These are phyloP conservation scores for Penicillium fimorum DNA, from an alignment of 495 filamentous ascomycete species.

Conservation along the genomic window DNA sequence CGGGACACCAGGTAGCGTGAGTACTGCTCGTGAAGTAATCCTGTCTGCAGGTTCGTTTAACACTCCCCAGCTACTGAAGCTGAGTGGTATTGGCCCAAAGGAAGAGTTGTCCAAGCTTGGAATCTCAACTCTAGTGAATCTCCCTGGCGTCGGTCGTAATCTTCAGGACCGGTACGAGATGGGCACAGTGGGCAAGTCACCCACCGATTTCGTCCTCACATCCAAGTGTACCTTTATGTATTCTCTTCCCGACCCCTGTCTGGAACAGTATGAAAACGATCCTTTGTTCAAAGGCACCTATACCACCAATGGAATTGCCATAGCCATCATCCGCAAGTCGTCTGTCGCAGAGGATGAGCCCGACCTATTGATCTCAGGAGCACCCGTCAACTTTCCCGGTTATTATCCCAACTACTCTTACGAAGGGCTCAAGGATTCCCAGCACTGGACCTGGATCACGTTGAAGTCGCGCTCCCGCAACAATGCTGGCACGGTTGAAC, in stretches of 20 bases:
- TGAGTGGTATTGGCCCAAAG: slow-evolving; percentile 60
- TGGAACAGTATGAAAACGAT: slow-evolving; percentile 46
- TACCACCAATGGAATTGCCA: slow-evolving; percentile 46
- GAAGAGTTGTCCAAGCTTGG: slow-evolving; percentile 45
- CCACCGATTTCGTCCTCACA: slow-evolving; percentile 46
- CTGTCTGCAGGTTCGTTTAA: slow-evolving; percentile 61
- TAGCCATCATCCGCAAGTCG: slow-evolving; percentile 44
- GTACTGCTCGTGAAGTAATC: slow-evolving; percentile 60
- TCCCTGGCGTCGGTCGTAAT: slow-evolving; percentile 65
- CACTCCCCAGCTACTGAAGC: slow-evolving; percentile 63
- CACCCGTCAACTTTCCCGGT: slow-evolving; percentile 47
- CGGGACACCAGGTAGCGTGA: slow-evolving; percentile 46
- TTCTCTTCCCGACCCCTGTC: slow-evolving; percentile 46
- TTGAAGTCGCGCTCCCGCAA: slow-evolving; percentile 53
- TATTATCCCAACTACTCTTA: slow-evolving; percentile 38
- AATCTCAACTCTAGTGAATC: slow-evolving; percentile 53
- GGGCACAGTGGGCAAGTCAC: slow-evolving; percentile 44
- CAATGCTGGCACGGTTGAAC: slow-evolving; percentile 49
- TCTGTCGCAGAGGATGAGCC: slow-evolving; percentile 36
- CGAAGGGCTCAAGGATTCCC: slow-evolving; percentile 25
- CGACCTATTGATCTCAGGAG: slow-evolving; percentile 53
- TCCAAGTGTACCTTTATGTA: slow-evolving; percentile 48
- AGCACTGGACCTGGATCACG: slow-evolving; percentile 47
- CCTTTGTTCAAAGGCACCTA: slow-evolving; percentile 45
- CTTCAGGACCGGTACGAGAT: slow-evolving; percentile 66